Evolutionary conservation across 2,329 filamentous ascomycete genomes (phyloP).

Genomic region (Calonectria ilicicola): DNA sequence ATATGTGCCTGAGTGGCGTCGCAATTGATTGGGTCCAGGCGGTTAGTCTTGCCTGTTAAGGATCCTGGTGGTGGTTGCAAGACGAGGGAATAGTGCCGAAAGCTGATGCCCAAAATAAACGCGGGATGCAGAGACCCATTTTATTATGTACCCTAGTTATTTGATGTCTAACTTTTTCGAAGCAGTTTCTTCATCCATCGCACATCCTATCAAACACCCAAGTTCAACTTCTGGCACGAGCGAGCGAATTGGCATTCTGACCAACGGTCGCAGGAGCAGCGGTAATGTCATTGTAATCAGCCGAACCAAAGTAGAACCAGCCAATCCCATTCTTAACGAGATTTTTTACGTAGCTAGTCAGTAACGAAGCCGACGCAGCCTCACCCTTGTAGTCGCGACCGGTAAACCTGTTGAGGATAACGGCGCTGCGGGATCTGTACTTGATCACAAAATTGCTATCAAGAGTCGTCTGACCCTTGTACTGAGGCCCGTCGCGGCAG

Average conservation of each 20-base stretch:
- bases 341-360: constrained; percentile 2
- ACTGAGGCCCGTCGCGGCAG: constrained; percentile 26
- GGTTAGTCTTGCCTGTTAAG: constrained; percentile 14
- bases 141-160: neutral
- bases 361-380: neutral
- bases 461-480: constrained; percentile 30
- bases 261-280: constrained; percentile 12
- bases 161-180: too few relatives aligned
- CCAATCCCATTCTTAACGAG: constrained; percentile 5
- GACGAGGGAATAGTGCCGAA: neutral
- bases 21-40: neutral
- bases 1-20: neutral
- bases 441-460: constrained; percentile 27
- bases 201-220: neutral
- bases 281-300: constrained; percentile 17
- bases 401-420: constrained; percentile 35
- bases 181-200: neutral
- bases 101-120: neutral
- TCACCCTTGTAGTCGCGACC: constrained; percentile 21
- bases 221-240: neutral
- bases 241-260: constrained; percentile 19
- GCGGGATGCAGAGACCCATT: neutral
- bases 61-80: neutral
- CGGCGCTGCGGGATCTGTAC: constrained; percentile 12
- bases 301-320: constrained; percentile 22